phyloP scores from a whole-genome alignment of 768 basidiomycete genomes.

The Boletus rufocinnamomeus region DNA sequence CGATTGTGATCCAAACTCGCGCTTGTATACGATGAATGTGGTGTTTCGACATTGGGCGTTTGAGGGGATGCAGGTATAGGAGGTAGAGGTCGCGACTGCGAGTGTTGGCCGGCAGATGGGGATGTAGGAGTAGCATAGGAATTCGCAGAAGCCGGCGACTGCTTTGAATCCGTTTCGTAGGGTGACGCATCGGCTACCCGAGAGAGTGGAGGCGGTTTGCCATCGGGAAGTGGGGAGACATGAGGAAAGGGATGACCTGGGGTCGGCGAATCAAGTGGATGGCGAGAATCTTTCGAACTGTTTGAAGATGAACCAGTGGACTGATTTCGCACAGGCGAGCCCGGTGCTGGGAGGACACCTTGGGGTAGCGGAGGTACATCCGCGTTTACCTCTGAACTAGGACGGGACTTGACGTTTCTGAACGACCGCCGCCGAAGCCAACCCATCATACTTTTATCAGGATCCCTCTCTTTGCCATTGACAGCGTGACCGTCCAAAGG shows the following conservation, averaged over 20 bases:
- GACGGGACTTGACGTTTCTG: constrained; percentile 26
- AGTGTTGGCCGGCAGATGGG: constrained; percentile 12
- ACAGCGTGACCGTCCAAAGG: constrained; percentile 33
- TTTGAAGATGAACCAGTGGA: constrained; percentile 24
- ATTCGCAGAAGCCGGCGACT: constrained; percentile 23
- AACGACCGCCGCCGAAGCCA: constrained; percentile 35
- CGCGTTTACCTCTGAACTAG: constrained; percentile 21
- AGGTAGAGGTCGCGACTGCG: constrained; percentile 22
- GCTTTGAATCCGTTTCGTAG: constrained; percentile 24
- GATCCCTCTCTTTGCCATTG: constrained; percentile 38
- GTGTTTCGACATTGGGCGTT: constrained; percentile 15
- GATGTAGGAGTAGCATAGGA: constrained; percentile 12
- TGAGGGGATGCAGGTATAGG: constrained; percentile 36
- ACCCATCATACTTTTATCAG: constrained; percentile 40
- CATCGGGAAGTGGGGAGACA: constrained; percentile 14
- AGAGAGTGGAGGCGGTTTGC: constrained; percentile 14
- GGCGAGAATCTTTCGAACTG: constrained; percentile 31
- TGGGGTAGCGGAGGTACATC: constrained; percentile 19
- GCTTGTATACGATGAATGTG: constrained; percentile 22
- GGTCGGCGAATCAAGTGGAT: constrained; percentile 20
- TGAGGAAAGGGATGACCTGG: constrained; percentile 8
- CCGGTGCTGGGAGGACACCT: constrained; percentile 9
- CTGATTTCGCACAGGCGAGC: constrained; percentile 26
- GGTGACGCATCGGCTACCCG: constrained; percentile 3
- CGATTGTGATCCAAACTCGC: constrained; percentile 21